Base-by-base conservation (phyloP, 768 basidiomycete species). In the Clathrus columnatus region DNA sequence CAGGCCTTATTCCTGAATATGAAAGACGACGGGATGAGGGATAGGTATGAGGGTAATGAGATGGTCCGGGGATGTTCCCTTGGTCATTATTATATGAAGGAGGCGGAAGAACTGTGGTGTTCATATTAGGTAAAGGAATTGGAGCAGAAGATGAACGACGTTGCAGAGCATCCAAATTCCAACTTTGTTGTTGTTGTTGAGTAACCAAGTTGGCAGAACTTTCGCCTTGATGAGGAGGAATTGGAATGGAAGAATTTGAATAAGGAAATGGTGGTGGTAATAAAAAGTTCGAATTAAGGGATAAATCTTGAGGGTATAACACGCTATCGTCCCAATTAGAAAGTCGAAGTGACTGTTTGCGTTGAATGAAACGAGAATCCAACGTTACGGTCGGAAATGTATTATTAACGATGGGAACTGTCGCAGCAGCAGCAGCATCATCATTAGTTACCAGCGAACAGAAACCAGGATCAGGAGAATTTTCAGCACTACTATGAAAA, bases 241-340 rank as follows among this genome's bases (percentile, higher is more conserved):
- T 42, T 18, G n/a, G n/a, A n/a, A n/a, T n/a, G n/a, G n/a, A n/a
- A n/a, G n/a, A n/a, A n/a, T n/a, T n/a, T n/a, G n/a, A n/a, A n/a
- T n/a, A n/a, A n/a, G n/a, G n/a, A n/a, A n/a, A n/a, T n/a, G n/a
- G n/a, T n/a, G n/a, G n/a, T n/a, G n/a, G n/a, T n/a, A n/a, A n/a
- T n/a, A 36, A 36, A 36, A 2, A 36, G n/a, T 36, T 36, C 36
- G 7, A 36, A n/a, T n/a, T n/a, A n/a, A n/a, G n/a, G n/a, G n/a
- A n/a, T n/a, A 36, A n/a, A 4, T 8, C 36, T 36, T 36, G 36
- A n/a, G 45, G 23, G 24, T 18, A 4, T 21, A 55, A 29, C 5
- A 48, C 54, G 5, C 27, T 47, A 26, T 54, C 53, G 16, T 54
- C 53, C 53, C 44, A 54, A 20, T 29, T 46, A 23, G 44, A 24